phyloP scores from a whole-genome alignment of 768 basidiomycete genomes.

The Tulasnella sp. region DNA sequence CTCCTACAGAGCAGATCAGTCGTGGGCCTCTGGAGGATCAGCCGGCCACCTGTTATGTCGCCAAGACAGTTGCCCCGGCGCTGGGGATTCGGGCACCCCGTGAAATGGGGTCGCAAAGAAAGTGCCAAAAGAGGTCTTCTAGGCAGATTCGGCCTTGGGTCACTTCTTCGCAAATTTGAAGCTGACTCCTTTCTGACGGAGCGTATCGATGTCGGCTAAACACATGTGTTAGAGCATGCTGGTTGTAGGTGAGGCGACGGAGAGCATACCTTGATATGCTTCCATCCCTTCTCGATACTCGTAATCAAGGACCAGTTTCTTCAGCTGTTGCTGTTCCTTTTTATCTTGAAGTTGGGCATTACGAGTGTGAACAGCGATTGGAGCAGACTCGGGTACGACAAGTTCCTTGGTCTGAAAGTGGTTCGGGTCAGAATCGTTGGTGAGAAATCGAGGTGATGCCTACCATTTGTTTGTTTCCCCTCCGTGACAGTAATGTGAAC shows the following conservation, averaged over 20 bases:
- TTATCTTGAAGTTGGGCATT: conserved; percentile 90
- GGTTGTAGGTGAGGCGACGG: neutral
- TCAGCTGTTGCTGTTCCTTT: conserved; percentile 95
- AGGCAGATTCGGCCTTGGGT: neutral
- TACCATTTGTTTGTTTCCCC: conserved; percentile 89
- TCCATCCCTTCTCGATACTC: conserved; percentile 74
- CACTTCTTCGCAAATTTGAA: conserved; percentile 9
- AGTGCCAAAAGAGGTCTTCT: too few relatives aligned
- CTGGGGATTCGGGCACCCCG: neutral
- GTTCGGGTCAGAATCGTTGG: neutral
- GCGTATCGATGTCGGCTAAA: conserved; percentile 18
- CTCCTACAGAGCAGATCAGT: neutral
- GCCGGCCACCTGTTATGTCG: neutral
- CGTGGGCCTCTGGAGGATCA: neutral
- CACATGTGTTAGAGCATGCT: neutral
- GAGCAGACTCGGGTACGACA: conserved; percentile 80
- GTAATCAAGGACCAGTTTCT: conserved; percentile 88
- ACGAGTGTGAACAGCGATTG: conserved; percentile 85
- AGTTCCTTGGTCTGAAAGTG: conserved; percentile 68
- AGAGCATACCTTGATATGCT: conserved; percentile 31
- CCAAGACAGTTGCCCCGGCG: neutral
- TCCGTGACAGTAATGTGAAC: conserved; percentile 89
- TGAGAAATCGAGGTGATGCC: conserved; percentile 29
- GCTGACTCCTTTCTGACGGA: conserved; percentile 19
- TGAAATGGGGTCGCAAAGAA: neutral